Evolutionary conservation across 345 rosid species (phyloP).

Genomic region (Ceriops zippeliana): DNA sequence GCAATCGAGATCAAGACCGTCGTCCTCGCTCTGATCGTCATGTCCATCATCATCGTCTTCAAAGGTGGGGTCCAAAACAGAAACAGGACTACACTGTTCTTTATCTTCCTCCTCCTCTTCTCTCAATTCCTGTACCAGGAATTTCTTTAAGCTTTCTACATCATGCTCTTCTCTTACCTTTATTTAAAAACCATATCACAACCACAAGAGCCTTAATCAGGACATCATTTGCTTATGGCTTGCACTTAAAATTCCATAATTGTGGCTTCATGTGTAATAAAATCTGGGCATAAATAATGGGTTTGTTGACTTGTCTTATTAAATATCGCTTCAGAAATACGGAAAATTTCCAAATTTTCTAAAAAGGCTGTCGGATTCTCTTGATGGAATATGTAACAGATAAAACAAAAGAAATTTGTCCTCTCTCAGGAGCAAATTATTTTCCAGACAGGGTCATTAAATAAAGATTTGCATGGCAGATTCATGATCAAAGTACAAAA

Average conservation of each 20-base stretch:
- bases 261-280: not conserved
- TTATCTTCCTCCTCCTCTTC: constrained; percentile 56
- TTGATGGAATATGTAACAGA: constrained; percentile 22
- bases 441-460: constrained; percentile 25
- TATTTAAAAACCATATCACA: constrained; percentile 12
- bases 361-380: constrained; percentile 23
- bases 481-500: constrained; percentile 29
- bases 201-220: constrained; percentile 6
- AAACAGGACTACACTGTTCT: constrained; percentile 90
- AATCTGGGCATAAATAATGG: not conserved
- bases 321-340: not conserved
- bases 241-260: not conserved
- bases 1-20: constrained; percentile 44
- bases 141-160: constrained; percentile 39
- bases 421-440: constrained; percentile 17
- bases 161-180: constrained; percentile 40
- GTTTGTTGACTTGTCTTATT: constrained; percentile 27
- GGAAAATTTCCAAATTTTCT: not conserved
- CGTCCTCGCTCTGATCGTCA: constrained; percentile 39
- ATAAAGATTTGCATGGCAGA: constrained; percentile 47
- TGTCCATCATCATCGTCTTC: constrained; percentile 60
- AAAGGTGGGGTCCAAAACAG: constrained; percentile 84
- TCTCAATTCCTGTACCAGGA: constrained; percentile 15
- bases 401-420: constrained; percentile 39
- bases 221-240: not conserved